Evolutionary conservation across 2,329 filamentous ascomycete genomes (phyloP).

Genomic region (Colletotrichum neosansevieriae): DNA sequence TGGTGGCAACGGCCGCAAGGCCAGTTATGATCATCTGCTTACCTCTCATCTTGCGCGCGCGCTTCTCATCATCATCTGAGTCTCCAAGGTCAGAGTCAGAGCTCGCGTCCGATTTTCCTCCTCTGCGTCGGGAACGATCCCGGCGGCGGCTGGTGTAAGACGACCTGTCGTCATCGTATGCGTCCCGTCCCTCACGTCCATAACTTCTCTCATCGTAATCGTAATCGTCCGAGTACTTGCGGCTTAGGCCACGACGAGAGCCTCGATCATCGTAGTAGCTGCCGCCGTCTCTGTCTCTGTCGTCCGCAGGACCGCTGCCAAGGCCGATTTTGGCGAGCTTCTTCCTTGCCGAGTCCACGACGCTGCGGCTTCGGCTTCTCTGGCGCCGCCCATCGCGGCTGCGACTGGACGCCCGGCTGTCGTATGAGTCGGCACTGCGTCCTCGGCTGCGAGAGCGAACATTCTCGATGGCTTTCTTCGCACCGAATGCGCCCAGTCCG

Average conservation of each 20-base stretch:
- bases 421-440: slow-evolving; percentile 60
- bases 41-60: slow-evolving; percentile 69
- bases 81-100: slow-evolving; percentile 69
- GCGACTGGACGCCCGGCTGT: slow-evolving; percentile 48
- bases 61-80: slow-evolving; percentile 68
- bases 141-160: slow-evolving; percentile 55
- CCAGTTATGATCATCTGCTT: slow-evolving; percentile 70
- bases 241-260: slow-evolving; percentile 52
- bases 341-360: slow-evolving; percentile 72
- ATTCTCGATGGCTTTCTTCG: slow-evolving; percentile 68
- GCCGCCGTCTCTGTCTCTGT: slow-evolving; percentile 54
- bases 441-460: slow-evolving; percentile 68
- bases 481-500: slow-evolving; percentile 70
- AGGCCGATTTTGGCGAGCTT: slow-evolving; percentile 72
- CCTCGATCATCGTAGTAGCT: slow-evolving; percentile 55
- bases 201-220: slow-evolving; percentile 58
- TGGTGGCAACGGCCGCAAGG: slow-evolving; percentile 69
- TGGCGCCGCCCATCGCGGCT: slow-evolving; percentile 42
- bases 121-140: slow-evolving; percentile 50
- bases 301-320: slow-evolving; percentile 59
- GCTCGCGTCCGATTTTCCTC: slow-evolving; percentile 59
- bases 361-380: slow-evolving; percentile 71
- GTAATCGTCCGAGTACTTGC: slow-evolving; percentile 59
- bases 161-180: slow-evolving; percentile 61
- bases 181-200: slow-evolving; percentile 52